Evolutionary conservation across 345 rosid genomes (phyloP).

Genomic region (Geranium brycei): DNA sequence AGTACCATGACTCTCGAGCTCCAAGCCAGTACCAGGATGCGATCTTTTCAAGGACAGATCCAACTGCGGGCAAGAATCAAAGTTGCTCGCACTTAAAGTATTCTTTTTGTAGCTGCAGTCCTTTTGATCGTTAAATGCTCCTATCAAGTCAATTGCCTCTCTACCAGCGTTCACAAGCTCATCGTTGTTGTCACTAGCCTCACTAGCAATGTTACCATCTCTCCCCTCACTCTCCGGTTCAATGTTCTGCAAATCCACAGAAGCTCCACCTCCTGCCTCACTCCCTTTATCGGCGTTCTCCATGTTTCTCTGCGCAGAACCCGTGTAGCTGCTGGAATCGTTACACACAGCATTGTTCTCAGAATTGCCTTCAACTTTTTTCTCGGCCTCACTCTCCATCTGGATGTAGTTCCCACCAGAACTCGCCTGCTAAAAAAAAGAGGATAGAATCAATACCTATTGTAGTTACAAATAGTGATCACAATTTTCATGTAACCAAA

Average conservation of each 20-base stretch:
- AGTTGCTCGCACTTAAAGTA: conserved; percentile 17
- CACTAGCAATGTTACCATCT: conserved; percentile 11
- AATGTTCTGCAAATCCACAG: conserved; percentile 15
- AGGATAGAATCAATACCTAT: conserved; percentile 16
- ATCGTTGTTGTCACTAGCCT: conserved; percentile 13
- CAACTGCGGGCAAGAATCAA: conserved; percentile 40
- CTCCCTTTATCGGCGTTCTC: conserved; percentile 44
- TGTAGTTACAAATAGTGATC: not conserved
- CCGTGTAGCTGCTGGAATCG: conserved; percentile 33
- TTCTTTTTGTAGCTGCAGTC: conserved; percentile 3
- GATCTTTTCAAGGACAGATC: conserved; percentile 69
- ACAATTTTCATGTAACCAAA: not conserved
- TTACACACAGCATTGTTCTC: conserved; percentile 54
- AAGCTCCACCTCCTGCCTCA: conserved; percentile 24
- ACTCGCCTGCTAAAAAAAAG: conserved; percentile 23
- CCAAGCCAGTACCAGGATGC: conserved; percentile 18
- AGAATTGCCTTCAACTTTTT: conserved; percentile 56
- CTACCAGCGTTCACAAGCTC: conserved; percentile 20
- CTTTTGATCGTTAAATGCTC: conserved; percentile 23
- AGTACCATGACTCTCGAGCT: conserved; percentile 31
- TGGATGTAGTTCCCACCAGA: conserved; percentile 18
- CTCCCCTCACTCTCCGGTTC: conserved; percentile 17
- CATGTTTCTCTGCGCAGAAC: conserved; percentile 23
- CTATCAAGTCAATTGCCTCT: conserved; percentile 72
- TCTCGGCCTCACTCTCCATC: conserved; percentile 56